Base-by-base conservation (phyloP, 2,329 filamentous ascomycete genomes). In the Boeremia exigua region DNA sequence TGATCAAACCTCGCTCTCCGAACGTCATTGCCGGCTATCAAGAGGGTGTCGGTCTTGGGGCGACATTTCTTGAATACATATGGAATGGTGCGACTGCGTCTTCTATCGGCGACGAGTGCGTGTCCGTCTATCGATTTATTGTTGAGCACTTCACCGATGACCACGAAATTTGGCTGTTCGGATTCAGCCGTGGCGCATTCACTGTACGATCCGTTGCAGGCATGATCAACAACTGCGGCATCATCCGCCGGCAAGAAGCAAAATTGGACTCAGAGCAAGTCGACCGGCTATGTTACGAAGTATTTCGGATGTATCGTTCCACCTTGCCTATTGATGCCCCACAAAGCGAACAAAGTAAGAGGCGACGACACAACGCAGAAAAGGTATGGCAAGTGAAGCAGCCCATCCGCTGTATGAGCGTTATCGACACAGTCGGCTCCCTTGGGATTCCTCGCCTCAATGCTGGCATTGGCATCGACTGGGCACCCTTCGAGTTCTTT, bases 141-240 rank as follows among this genome's bases (percentile, higher is more conserved):
- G 73, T 74, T 0, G 63, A 74, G 19, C 55, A 75, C 49, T 76
- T 67, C 46, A 69, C 65, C 1, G 48, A 55, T 5, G 68, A 71
- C 1, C 74, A 80, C 45, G 77, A 77, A 10, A 79, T 81, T 37
- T 80, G 76, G 63, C 60, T 81, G 3, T 70, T 80, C 30, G 79
- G 79, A 2, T 80, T 80, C 61, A 79, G 76, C 6, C 69, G 79
- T 34, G 78, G 79, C n/a, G 75, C 79, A 1, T 81, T 75, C 55
- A 81, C 77, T 0, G 75, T 75, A 27, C 73, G 78, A 8, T 76
- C 72, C 44, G 70, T 80, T 0, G 77, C 74, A 3, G 78, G 78
- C 40, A 76, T 80, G 65, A 75, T 80, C 46, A 75, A 75, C 32
- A 77, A 78, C 15, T 72, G 78, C 29, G 78, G 78, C 3, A 74